Percentiles rank a stretch among this genome's conserved stretches.
These are phyloP conservation scores for Eucalyptus cladocalyx DNA, from an alignment of 345 rosid genomes.

Conservation along the genomic window DNA sequence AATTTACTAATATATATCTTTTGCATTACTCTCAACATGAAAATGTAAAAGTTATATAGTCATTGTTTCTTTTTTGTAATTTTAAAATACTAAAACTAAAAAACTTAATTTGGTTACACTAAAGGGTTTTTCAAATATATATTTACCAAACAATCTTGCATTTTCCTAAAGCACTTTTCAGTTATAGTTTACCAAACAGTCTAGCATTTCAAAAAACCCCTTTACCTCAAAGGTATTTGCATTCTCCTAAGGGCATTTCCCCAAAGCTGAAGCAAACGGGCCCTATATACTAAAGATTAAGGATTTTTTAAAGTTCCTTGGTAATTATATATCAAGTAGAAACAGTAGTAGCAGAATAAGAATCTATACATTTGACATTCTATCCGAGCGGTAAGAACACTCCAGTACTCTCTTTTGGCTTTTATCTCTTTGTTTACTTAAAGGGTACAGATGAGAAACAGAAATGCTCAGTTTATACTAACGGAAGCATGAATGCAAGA, in stretches of 20 bases:
- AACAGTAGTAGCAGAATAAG: neutral
- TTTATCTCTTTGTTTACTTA: neutral
- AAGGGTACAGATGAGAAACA: neutral
- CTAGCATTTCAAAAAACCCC: neutral
- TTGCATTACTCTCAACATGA: too few relatives aligned
- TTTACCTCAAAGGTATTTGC: too few relatives aligned
- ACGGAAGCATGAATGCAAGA: neutral
- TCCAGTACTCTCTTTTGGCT: neutral
- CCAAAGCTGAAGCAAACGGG: too few relatives aligned
- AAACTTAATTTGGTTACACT: too few relatives aligned
- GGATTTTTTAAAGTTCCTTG: neutral
- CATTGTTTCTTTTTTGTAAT: too few relatives aligned
- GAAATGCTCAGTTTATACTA: neutral
- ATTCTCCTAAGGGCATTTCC: too few relatives aligned
- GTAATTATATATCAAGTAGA: neutral
- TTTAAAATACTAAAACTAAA: too few relatives aligned
- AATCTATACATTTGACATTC: neutral
- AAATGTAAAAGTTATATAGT: too few relatives aligned
- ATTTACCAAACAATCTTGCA: too few relatives aligned
- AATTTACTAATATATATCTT: too few relatives aligned
- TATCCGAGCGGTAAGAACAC: neutral
- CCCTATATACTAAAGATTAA: neutral
- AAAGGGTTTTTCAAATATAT: neutral
- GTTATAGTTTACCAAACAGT: too few relatives aligned
- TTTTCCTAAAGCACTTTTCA: neutral